Evolutionary conservation across 306 rosid genomes (phyloP), one percentile per base, ranked within the genome.

Genomic region (Rosa chinensis): DNA sequence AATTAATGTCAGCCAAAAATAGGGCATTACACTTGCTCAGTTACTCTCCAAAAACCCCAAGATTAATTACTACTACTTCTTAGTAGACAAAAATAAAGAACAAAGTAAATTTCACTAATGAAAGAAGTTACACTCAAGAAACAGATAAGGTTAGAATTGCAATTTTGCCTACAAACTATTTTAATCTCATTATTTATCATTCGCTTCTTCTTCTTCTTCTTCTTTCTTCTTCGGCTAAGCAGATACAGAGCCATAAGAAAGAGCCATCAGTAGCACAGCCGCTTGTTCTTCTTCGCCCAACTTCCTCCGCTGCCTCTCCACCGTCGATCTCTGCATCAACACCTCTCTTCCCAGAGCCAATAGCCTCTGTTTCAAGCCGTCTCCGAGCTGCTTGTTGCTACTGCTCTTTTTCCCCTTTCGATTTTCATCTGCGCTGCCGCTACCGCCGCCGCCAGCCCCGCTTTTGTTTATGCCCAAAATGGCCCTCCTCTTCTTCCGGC

Each of bases 401-500:
- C 13, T 70, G 74, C 77, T 87, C 16, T 83, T 85, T 75, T 87
- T 93, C 49, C 50, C 78, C 77, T 83, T 90, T 25, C 28, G 72
- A 67, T 73, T 87, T 1, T 90, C 92, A 2, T 88, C 97, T 1
- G 53, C 20, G 77, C 67, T 84, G 14, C 90, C 92, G 25, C 47
- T 4, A 0, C 72, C 25, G 5, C 48, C 3, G 21, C 25, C 3
- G 47, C 21, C 4, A 7, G 47, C 1, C 0, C 20, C 20, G 3
- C 13, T 8, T 70, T 88, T 90, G 82, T 76, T 91, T 23, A 93
- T 70, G 1, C 98, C 99, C 69, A 96, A 16, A 53, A 90, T 87
- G 0, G 98, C 97, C 64, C 98, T 86, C 67, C 93, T 90, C 89
- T 93, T 96, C 92, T 96, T 96, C 85, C 99, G 72, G 89, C 98